These are phyloP conservation scores for Aureobasidium sp. DNA, from an alignment of 2,329 filamentous ascomycete species.

Conservation along the genomic window DNA sequence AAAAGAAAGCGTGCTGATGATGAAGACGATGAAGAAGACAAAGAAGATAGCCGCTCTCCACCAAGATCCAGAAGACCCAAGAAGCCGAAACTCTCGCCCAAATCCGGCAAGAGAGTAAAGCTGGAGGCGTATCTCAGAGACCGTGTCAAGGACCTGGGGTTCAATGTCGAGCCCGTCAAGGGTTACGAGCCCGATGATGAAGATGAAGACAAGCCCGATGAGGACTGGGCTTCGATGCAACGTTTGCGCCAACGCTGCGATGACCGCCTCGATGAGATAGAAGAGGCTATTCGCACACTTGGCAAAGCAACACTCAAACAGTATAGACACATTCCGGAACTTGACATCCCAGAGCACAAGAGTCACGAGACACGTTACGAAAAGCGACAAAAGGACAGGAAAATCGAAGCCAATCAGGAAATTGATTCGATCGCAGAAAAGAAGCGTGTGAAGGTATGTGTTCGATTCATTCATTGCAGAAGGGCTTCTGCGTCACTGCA, in stretches of 20 bases:
- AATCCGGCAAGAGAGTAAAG: background rate
- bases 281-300: background rate
- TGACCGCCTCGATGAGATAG: background rate
- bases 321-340: background rate
- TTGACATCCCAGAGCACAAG: background rate
- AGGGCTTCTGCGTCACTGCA: background rate
- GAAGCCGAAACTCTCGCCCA: background rate
- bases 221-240: background rate
- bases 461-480: background rate
- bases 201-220: background rate
- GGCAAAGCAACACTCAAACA: background rate
- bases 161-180: background rate
- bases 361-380: background rate
- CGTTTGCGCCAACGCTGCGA: background rate
- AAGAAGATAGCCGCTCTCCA: background rate
- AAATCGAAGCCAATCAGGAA: background rate
- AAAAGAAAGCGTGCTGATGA: background rate
- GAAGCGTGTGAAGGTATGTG: background rate
- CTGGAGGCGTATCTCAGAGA: background rate
- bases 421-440: background rate
- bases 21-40: background rate
- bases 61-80: background rate
- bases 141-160: background rate
- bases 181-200: background rate
- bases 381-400: background rate